These are phyloP conservation scores for Vicia villosa DNA, from an alignment of 306 rosid genomes.

Conservation along the genomic window DNA sequence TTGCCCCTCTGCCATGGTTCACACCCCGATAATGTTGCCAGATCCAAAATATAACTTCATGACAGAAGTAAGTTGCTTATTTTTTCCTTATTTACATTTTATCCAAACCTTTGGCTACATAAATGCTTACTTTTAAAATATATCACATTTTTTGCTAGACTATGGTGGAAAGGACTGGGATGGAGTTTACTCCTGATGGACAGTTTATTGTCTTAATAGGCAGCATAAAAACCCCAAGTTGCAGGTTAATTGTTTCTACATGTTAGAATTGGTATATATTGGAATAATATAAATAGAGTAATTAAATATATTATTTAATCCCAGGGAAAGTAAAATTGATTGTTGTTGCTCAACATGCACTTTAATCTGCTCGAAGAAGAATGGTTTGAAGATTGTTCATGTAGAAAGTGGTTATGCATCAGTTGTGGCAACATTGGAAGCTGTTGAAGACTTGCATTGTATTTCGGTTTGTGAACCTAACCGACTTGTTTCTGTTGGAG, in stretches of 20 bases:
- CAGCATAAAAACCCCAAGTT: conserved; percentile 69
- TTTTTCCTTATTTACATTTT: not conserved
- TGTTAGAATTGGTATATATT: conserved; percentile 34
- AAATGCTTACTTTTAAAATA: conserved; percentile 17
- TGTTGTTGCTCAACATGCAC: conserved; percentile 79
- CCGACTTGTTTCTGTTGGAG: conserved; percentile 75
- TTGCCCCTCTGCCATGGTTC: conserved; percentile 67
- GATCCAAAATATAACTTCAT: conserved; percentile 49
- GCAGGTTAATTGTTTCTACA: conserved; percentile 66
- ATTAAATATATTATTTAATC: conserved; percentile 27
- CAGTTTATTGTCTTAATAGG: conserved; percentile 66
- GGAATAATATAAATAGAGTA: conserved; percentile 25
- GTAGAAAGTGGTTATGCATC: conserved; percentile 77
- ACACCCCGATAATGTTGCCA: conserved; percentile 62
- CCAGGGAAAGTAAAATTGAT: conserved; percentile 61
- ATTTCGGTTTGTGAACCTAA: conserved; percentile 77
- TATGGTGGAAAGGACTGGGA: conserved; percentile 61
- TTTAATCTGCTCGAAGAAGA: conserved; percentile 55
- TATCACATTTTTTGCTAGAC: conserved; percentile 44
- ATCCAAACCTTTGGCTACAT: conserved; percentile 17
- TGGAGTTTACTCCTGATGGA: conserved; percentile 79
- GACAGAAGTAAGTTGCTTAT: conserved; percentile 62
- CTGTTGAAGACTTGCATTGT: conserved; percentile 52
- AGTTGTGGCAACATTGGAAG: conserved; percentile 57
- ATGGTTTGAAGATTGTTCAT: conserved; percentile 72